Conservation (phyloP, 805 yeast species). For the Ogataea degrootiae region DNA sequence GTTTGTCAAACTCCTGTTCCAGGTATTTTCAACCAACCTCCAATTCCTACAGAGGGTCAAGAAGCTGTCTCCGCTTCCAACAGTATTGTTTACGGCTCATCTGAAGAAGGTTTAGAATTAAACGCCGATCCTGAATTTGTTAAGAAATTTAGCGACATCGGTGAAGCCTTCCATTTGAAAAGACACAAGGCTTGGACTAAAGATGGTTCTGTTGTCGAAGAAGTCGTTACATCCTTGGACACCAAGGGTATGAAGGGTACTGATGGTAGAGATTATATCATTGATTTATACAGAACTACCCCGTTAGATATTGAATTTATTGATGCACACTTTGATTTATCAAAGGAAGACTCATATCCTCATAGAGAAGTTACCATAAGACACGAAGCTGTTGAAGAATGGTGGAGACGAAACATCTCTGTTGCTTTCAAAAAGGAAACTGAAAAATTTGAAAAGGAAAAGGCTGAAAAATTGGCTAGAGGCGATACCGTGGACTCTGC, state of each 20-base stretch:
- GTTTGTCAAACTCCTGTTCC: constrained; percentile 96
- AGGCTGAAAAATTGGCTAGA: constrained; percentile 9
- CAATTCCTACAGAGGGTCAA: constrained; percentile 35
- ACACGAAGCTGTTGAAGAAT: constrained; percentile 83
- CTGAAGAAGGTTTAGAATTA: constrained; percentile 52
- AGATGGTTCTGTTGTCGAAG: constrained; percentile 39
- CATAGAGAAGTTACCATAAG: constrained; percentile 76
- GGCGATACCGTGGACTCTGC: constrained; percentile 29
- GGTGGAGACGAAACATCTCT: constrained; percentile 75
- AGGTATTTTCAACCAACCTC: constrained; percentile 62
- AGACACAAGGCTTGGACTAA: constrained; percentile 52
- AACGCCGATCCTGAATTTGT: constrained; percentile 49
- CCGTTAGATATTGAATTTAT: constrained; percentile 80
- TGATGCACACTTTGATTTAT: constrained; percentile 47
- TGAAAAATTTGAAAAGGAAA: constrained; percentile 33
- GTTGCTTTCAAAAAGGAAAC: constrained; percentile 45
- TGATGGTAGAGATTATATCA: constrained; percentile 78
- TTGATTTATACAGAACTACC: constrained; percentile 79
- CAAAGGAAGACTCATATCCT: constrained; percentile 59
- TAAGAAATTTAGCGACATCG: constrained; percentile 51
- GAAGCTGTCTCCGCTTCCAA: constrained; percentile 33
- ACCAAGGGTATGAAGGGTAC: constrained; percentile 83
- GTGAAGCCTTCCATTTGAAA: constrained; percentile 75
- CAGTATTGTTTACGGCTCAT: constrained; percentile 69
- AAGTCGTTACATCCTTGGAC: constrained; percentile 65